Conservation (phyloP, 1,139 yeast genomes). For the Meyerozyma elateridarum region DNA sequence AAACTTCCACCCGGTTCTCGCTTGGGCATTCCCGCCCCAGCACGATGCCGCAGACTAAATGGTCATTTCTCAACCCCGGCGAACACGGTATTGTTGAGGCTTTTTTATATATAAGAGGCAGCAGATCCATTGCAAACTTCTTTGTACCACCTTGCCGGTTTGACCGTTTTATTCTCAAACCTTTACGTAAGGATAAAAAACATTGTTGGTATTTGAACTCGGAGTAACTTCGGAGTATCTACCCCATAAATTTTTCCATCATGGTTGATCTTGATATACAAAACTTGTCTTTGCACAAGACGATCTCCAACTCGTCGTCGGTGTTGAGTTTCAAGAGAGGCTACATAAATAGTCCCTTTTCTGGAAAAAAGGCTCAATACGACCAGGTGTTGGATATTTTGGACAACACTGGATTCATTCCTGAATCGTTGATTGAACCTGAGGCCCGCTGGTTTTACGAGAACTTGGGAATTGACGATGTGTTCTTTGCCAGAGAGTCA, state of each 20-base stretch:
- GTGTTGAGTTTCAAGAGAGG: conserved; percentile 44
- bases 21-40: too few species aligned
- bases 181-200: too few species aligned
- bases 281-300: conserved; percentile 21
- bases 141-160: too few species aligned
- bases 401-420: conserved; percentile 84
- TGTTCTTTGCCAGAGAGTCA: conserved; percentile 83
- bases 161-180: too few species aligned
- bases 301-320: conserved; percentile 30
- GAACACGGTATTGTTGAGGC: too few species aligned
- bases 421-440: conserved; percentile 76
- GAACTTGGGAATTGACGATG: conserved; percentile 83
- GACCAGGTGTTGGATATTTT: conserved; percentile 78
- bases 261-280: conserved; percentile 18
- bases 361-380: conserved; percentile 77
- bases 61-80: too few species aligned
- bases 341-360: conserved; percentile 70
- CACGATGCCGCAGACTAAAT: too few species aligned
- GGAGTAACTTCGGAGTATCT: too few species aligned
- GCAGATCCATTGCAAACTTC: too few species aligned
- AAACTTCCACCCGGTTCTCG: too few species aligned
- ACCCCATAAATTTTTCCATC: not conserved
- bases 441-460: conserved; percentile 92
- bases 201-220: too few species aligned
- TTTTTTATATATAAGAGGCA: too few species aligned